Evolutionary conservation across 306 rosid genomes (phyloP), one percentile per base, ranked within the genome.

Genomic region (Comarum palustre): DNA sequence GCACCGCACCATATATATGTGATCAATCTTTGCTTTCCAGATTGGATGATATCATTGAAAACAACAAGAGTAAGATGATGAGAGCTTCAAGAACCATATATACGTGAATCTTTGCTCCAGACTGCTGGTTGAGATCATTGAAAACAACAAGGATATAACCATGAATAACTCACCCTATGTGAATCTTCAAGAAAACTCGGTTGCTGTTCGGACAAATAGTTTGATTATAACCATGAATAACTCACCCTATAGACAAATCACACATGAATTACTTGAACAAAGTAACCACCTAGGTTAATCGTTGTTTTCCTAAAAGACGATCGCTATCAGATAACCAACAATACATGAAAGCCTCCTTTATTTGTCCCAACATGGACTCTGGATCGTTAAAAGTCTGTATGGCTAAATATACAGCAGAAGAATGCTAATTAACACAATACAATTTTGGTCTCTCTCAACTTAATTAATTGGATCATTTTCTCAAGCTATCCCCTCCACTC

Each of bases 251-350:
- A 7, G 43, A 76, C 68, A 57, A 45, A 55, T 42, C 22, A 59
- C 41, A 58, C n/a, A 58, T n/a, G n/a, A n/a, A n/a, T 58, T 58
- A 45, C 43, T 29, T 59, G 8, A 69, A 58, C 74, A 32, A 58
- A 75, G 15, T 32, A 38, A 39, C 72, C 62, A 31, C 50, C 19
- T 11, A 36, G 32, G 12, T 24, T 1, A 31, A n/a, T 74, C 50
- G 75, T 41, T 69, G 75, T 39, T 67, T 73, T 63, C 52, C 76
- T 43, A 41, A 68, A 57, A 64, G 76, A 59, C 78, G 3, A 29
- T 60, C 48, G 55, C 75, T 39, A 38, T 32, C 46, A 25, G 51
- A 47, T 67, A 50, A 42, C 42, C 65, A 43, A 43, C 22, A 2
- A 31, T 59, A 38, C 65, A 45, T 24, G 42, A 29, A 55, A 58